phyloP scores from a whole-genome alignment of 345 rosid species.

The Euclidium syriacum region DNA sequence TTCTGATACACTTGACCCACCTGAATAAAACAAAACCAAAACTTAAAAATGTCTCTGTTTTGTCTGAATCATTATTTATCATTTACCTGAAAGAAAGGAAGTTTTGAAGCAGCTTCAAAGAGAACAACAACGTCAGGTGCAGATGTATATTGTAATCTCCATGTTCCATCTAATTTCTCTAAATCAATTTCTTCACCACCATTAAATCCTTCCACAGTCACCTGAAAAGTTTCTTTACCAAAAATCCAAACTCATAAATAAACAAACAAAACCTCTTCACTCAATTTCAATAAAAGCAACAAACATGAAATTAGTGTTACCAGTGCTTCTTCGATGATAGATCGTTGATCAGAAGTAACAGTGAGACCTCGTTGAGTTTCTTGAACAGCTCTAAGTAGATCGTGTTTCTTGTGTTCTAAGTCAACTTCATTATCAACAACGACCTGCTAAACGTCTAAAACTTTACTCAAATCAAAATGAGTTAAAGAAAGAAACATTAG shows the following conservation, averaged over 20 bases:
- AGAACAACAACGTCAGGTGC: slow-evolving; percentile 87
- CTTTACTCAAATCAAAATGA: not conserved
- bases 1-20: slow-evolving; percentile 86
- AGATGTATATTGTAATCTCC: slow-evolving; percentile 93
- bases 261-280: not conserved
- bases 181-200: slow-evolving; percentile 64
- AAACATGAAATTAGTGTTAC: slow-evolving; percentile 32
- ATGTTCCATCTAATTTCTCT: slow-evolving; percentile 75
- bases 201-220: slow-evolving; percentile 61
- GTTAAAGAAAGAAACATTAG: not conserved
- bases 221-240: slow-evolving; percentile 48
- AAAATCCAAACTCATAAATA: slow-evolving; percentile 5
- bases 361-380: slow-evolving; percentile 68
- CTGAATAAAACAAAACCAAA: slow-evolving; percentile 28
- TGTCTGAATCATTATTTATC: not conserved
- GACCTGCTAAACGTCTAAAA: slow-evolving; percentile 40
- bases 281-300: not conserved
- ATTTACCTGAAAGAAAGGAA: slow-evolving; percentile 77
- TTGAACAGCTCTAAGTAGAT: slow-evolving; percentile 62
- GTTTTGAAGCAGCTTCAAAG: slow-evolving; percentile 72
- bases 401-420: slow-evolving; percentile 59
- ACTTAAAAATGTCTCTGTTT: not conserved
- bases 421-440: slow-evolving; percentile 41
- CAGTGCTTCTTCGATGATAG: slow-evolving; percentile 76
- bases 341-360: slow-evolving; percentile 67